These are phyloP conservation scores for Chaetomium cochliodes DNA, from an alignment of 495 filamentous ascomycete genomes.

Conservation along the genomic window DNA sequence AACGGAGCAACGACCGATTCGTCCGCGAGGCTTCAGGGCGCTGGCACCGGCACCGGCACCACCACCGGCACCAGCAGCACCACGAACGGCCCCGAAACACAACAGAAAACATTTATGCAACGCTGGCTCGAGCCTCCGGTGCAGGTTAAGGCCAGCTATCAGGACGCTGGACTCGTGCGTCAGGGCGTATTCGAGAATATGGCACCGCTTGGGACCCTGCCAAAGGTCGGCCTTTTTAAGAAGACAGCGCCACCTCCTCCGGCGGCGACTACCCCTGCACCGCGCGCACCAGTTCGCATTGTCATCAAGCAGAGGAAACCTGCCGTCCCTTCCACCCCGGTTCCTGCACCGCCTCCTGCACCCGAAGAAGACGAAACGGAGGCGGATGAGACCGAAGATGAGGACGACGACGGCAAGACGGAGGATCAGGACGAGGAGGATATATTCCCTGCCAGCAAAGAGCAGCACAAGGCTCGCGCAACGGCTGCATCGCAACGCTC, in stretches of 20 bases:
- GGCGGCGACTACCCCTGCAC: constrained; percentile 26
- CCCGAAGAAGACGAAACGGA: constrained; percentile 37
- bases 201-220: constrained; percentile 64
- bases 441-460: constrained; percentile 7
- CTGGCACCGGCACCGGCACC: neutral
- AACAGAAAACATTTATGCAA: constrained; percentile 46
- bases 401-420: constrained; percentile 13
- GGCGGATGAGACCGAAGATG: constrained; percentile 33
- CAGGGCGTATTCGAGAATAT: constrained; percentile 68
- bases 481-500: constrained; percentile 20
- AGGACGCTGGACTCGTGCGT: constrained; percentile 61
- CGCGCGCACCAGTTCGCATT: constrained; percentile 36
- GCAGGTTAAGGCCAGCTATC: constrained; percentile 66
- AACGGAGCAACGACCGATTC: constrained; percentile 42
- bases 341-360: constrained; percentile 25
- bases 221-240: constrained; percentile 51
- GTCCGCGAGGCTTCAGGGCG: constrained; percentile 14
- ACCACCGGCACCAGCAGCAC: constrained; percentile 11
- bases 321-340: constrained; percentile 20
- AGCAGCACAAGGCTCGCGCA: constrained; percentile 15
- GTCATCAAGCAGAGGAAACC: constrained; percentile 40
- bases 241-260: constrained; percentile 34
- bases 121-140: constrained; percentile 72
- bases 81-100: constrained; percentile 30
- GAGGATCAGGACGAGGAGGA: constrained; percentile 10